These are phyloP conservation scores for Taiwanofungus camphoratus DNA, from an alignment of 1,284 basidiomycete species.

Conservation along the genomic window DNA sequence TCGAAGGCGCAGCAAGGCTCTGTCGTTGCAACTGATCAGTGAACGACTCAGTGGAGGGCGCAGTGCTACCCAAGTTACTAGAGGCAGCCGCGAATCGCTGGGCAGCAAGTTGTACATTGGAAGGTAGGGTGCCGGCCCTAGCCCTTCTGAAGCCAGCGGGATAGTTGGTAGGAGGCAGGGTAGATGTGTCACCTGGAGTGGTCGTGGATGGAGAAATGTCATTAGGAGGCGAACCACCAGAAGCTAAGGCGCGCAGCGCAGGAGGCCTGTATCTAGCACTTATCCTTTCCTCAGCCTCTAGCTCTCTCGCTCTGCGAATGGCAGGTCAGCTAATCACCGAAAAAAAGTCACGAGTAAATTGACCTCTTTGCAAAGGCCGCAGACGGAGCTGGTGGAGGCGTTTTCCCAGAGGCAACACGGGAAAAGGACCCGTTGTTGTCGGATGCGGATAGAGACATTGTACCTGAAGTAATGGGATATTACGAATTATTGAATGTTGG, in stretches of 20 bases:
- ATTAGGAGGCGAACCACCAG: constrained; percentile 67
- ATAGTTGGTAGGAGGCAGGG: constrained; percentile 63
- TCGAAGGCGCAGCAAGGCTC: constrained; percentile 33
- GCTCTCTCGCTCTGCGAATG: constrained; percentile 67
- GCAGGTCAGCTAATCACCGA: constrained; percentile 5
- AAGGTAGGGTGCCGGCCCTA: constrained; percentile 84
- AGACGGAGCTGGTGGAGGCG: constrained; percentile 83
- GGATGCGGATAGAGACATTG: constrained; percentile 83
- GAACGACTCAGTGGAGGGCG: constrained; percentile 60
- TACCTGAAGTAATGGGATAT: constrained; percentile 55
- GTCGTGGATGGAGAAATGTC: constrained; percentile 49
- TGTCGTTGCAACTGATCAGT: constrained; percentile 53
- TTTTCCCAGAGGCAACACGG: constrained; percentile 77
- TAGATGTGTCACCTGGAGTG: constrained; percentile 50
- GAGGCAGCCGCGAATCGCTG: constrained; percentile 73
- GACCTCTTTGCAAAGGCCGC: constrained; percentile 86
- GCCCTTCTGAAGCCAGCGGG: constrained; percentile 79
- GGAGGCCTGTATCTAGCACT: constrained; percentile 69
- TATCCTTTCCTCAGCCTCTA: constrained; percentile 70
- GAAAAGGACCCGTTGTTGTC: constrained; percentile 74
- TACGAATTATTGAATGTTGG: constrained; percentile 70
- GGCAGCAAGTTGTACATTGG: constrained; percentile 81
- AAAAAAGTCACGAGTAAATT: constrained; percentile 13
- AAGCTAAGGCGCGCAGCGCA: constrained; percentile 66
- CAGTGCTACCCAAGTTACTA: constrained; percentile 45